Evolutionary conservation across 1,284 basidiomycete species (phyloP).

Genomic region (Leccinum griseonigrum): DNA sequence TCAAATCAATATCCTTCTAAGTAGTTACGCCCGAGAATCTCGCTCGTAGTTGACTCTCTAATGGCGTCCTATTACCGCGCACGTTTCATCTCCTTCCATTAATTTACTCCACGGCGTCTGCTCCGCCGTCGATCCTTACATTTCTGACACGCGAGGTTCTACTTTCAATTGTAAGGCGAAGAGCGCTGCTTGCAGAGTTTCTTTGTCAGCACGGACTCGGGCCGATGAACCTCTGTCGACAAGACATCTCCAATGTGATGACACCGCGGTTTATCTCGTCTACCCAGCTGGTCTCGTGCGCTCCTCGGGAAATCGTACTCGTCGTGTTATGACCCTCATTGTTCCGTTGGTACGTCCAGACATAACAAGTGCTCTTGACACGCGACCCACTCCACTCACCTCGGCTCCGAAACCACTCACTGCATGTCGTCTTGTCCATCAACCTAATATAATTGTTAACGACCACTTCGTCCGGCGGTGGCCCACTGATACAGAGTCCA

Average conservation of each 20-base stretch:
- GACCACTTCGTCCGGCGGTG: neutral
- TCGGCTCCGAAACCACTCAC: neutral
- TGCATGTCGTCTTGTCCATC: slow-evolving; percentile 8
- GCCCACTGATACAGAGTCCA: neutral
- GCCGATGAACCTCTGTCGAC: neutral
- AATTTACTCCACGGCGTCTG: neutral
- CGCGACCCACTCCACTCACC: neutral
- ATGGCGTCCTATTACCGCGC: neutral
- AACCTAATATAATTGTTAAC: neutral
- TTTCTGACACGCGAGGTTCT: too few species aligned
- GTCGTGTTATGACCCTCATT: neutral
- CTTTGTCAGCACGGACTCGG: neutral
- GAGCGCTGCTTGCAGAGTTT: neutral
- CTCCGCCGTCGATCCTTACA: neutral
- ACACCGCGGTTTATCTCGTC: neutral
- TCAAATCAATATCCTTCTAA: neutral
- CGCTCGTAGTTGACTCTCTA: neutral
- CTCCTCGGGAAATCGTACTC: slow-evolving; percentile 2
- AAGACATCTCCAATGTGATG: neutral
- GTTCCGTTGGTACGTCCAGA: slow-evolving; percentile 1
- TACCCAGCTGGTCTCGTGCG: neutral
- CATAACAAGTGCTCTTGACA: neutral
- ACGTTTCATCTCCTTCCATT: neutral
- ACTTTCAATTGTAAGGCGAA: neutral
- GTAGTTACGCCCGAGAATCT: neutral